Conservation (phyloP, 768 basidiomycete genomes). For the Clavulina sp. region DNA sequence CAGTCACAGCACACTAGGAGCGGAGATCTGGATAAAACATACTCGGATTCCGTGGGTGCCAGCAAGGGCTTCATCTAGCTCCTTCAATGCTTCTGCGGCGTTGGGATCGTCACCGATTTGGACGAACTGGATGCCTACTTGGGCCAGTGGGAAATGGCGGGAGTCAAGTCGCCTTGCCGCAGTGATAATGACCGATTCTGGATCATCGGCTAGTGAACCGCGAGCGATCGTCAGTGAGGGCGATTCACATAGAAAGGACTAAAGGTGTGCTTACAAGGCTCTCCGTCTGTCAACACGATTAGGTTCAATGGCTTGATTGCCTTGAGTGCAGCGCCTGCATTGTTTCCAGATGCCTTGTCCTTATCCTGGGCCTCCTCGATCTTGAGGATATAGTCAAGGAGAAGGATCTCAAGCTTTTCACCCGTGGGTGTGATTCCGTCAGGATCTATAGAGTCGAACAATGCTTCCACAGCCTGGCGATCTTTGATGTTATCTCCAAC, state of each 20-base stretch:
- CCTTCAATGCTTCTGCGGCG: slow-evolving; percentile 22
- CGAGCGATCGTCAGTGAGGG: slow-evolving; percentile 11
- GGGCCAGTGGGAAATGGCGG: slow-evolving; percentile 20
- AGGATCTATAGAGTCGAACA: slow-evolving; percentile 31
- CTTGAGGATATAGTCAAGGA: slow-evolving; percentile 23
- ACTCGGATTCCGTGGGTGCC: slow-evolving; percentile 28
- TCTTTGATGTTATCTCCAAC: slow-evolving; percentile 23
- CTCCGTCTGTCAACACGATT: slow-evolving; percentile 48
- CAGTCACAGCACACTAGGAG: background rate
- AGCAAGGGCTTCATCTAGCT: slow-evolving; percentile 41
- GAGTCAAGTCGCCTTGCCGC: slow-evolving; percentile 19
- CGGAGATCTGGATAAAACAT: slow-evolving; percentile 11
- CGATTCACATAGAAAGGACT: slow-evolving; percentile 11
- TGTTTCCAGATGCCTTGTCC: slow-evolving; percentile 14
- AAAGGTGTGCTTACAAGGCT: slow-evolving; percentile 16
- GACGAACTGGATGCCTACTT: slow-evolving; percentile 23
- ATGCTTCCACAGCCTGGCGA: slow-evolving; percentile 19
- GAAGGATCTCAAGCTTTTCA: slow-evolving; percentile 23
- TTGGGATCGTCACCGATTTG: slow-evolving; percentile 20
- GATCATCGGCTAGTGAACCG: slow-evolving; percentile 14
- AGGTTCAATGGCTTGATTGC: slow-evolving; percentile 38
- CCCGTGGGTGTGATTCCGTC: slow-evolving; percentile 24
- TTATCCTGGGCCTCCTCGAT: slow-evolving; percentile 19
- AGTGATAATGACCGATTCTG: slow-evolving; percentile 15
- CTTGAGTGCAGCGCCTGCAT: background rate